A percentile compares a stretch with the other conserved stretches of the same genome.
Evolutionary conservation across 208 protist genomes (phyloP).

Genomic region (Wallacemonas sp.): DNA sequence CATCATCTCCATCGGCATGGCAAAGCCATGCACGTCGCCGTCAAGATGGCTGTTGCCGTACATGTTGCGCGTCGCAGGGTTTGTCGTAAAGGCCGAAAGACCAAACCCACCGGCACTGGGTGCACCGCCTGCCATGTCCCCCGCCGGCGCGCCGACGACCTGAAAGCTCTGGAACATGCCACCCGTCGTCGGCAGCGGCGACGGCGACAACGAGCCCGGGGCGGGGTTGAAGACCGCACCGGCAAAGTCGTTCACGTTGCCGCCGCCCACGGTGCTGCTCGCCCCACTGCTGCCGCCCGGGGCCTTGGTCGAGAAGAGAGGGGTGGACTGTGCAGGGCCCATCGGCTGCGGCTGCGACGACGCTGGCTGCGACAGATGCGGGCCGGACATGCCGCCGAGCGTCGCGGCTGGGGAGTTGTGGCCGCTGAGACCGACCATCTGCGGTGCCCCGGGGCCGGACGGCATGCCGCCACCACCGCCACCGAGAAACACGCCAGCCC

Average conservation of each 20-base stretch:
- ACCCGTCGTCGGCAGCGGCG: slow-evolving; percentile 14
- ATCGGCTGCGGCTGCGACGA: slow-evolving; percentile 2
- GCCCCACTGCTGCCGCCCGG: slow-evolving; percentile 16
- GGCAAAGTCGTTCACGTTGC: slow-evolving; percentile 17
- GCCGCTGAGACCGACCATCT: background rate
- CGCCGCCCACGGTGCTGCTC: slow-evolving; percentile 12
- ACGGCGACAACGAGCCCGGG: slow-evolving; percentile 12
- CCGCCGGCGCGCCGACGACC: background rate
- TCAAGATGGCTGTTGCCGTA: slow-evolving; percentile 2
- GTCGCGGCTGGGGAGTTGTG: slow-evolving; percentile 5
- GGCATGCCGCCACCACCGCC: background rate
- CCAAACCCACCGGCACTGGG: slow-evolving; percentile 4
- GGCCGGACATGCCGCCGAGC: slow-evolving; percentile 8
- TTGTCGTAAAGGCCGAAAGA: slow-evolving; percentile 38
- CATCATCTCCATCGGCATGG: background rate
- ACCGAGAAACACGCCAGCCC: background rate
- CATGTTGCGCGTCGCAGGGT: slow-evolving; percentile 24
- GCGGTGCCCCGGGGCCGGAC: no score
- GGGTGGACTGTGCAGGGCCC: background rate
- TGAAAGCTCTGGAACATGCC: slow-evolving; percentile 17
- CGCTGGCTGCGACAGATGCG: slow-evolving; percentile 5
- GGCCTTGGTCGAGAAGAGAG: slow-evolving; percentile 1
- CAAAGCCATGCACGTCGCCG: background rate
- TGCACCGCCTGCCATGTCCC: background rate
- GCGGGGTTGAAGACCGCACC: slow-evolving; percentile 10